Conservation (phyloP, 1,284 basidiomycete genomes). For the Ustilago sp. region DNA sequence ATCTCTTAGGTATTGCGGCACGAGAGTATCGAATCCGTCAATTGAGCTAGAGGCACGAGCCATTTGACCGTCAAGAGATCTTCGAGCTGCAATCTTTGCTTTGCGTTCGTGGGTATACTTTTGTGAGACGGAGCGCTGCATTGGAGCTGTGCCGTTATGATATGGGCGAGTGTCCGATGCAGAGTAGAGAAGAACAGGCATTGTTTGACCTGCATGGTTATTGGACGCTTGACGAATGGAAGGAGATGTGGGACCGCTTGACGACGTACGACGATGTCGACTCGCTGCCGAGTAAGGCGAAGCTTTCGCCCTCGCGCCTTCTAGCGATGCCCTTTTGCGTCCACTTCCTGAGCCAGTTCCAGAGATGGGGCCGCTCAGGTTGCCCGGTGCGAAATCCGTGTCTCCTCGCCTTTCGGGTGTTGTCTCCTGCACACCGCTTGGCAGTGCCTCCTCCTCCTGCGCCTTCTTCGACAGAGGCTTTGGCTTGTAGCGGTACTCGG, state of each 20-base stretch:
- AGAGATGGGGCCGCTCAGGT: slow-evolving; percentile 29
- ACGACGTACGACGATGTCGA: slow-evolving; percentile 32
- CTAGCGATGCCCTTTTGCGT: slow-evolving; percentile 33
- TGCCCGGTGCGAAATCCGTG: slow-evolving; percentile 25
- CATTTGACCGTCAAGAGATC: slow-evolving; percentile 18
- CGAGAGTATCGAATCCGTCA: slow-evolving; percentile 22
- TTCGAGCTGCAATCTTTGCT: slow-evolving; percentile 5
- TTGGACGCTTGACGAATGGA: neutral
- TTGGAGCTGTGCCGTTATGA: neutral
- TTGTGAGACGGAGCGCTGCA: slow-evolving; percentile 17
- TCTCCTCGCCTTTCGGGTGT: slow-evolving; percentile 17
- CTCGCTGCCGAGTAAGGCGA: slow-evolving; percentile 23
- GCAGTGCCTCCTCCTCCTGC: neutral
- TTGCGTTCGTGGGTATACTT: neutral
- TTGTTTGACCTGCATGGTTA: neutral
- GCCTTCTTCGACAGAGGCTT: slow-evolving; percentile 19
- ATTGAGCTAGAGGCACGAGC: slow-evolving; percentile 2
- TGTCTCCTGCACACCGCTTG: neutral
- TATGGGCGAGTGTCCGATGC: neutral
- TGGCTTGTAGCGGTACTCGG: slow-evolving; percentile 42
- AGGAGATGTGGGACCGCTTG: slow-evolving; percentile 12
- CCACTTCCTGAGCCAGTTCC: slow-evolving; percentile 46
- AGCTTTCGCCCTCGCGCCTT: slow-evolving; percentile 23
- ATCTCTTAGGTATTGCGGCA: slow-evolving; percentile 32
- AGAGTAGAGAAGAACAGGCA: slow-evolving; percentile 7